These are phyloP conservation scores for Musa troglodytarum DNA, from an alignment of 176 grass and related monocot species.

Conservation along the genomic window DNA sequence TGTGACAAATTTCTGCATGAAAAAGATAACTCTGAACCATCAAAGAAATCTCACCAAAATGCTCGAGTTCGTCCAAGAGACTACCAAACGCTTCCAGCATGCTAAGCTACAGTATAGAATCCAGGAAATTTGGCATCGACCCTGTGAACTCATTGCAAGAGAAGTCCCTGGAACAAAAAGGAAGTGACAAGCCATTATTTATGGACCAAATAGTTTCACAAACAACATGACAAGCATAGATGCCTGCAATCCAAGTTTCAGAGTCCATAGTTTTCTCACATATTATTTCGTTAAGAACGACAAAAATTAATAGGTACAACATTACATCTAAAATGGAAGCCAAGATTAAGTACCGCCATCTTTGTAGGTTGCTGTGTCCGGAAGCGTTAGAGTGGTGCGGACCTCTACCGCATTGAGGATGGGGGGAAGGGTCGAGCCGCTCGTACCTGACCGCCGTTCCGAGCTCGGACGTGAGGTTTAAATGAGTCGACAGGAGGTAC, in stretches of 20 bases:
- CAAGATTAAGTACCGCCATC: not conserved
- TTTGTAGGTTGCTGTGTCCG: not conserved
- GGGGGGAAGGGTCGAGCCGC: not conserved
- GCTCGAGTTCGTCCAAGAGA: not conserved
- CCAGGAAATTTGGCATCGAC: slow-evolving; percentile 37
- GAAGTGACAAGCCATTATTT: not conserved
- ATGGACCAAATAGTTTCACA: too few relatives aligned
- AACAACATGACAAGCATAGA: too few relatives aligned
- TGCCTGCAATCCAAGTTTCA: too few relatives aligned
- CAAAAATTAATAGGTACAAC: too few relatives aligned
- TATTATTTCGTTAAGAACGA: not conserved
- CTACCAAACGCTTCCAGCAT: slow-evolving; percentile 29
- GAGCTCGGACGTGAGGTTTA: too few relatives aligned
- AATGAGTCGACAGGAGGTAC: too few relatives aligned
- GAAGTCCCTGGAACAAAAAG: slow-evolving; percentile 39
- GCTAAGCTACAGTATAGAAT: slow-evolving; percentile 24
- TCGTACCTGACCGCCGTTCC: not conserved
- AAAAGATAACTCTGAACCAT: not conserved
- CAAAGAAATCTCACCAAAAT: not conserved
- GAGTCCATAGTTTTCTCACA: not conserved
- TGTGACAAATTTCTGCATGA: slow-evolving; percentile 29
- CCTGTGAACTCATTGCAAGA: slow-evolving; percentile 49
- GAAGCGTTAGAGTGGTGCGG: not conserved
- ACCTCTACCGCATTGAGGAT: not conserved
- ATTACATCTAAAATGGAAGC: too few relatives aligned